These are phyloP conservation scores for Poteriospumella lacustris DNA, from an alignment of 108 stramenopile species.

Conservation along the genomic window DNA sequence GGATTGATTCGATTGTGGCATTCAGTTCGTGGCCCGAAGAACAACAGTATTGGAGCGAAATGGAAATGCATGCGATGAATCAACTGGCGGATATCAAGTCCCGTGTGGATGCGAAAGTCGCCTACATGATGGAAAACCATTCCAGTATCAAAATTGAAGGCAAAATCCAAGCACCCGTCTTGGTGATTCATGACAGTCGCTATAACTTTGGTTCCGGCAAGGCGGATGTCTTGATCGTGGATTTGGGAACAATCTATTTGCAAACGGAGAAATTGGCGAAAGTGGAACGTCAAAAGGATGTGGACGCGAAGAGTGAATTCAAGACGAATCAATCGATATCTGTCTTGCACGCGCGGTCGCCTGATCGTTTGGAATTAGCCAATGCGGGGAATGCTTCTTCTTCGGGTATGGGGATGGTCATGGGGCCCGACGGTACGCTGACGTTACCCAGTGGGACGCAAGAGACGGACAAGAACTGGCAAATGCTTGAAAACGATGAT, in stretches of 20 bases:
- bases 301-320: background rate
- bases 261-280: slow-evolving; percentile 1
- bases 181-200: background rate
- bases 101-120: background rate
- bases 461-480: no score
- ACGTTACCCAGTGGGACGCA: no score
- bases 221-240: background rate
- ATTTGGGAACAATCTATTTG: slow-evolving; percentile 1
- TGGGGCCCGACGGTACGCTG: no score
- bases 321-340: no score
- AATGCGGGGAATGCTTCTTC: no score
- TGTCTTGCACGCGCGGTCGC: no score
- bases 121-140: slow-evolving; percentile 17
- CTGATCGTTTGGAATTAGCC: no score
- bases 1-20: background rate
- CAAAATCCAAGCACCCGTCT: background rate
- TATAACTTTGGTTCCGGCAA: background rate
- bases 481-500: no score
- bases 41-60: slow-evolving; percentile 10
- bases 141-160: background rate
- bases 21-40: slow-evolving; percentile 13
- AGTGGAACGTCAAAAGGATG: background rate
- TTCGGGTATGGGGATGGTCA: no score
- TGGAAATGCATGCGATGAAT: slow-evolving; percentile 11
- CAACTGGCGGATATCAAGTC: background rate